Percentiles rank a stretch among this genome's conserved stretches.
Evolutionary conservation across 225 moss, liverwort and hornwort species (phyloP).

Genomic region (Pleurozium schreberi): DNA sequence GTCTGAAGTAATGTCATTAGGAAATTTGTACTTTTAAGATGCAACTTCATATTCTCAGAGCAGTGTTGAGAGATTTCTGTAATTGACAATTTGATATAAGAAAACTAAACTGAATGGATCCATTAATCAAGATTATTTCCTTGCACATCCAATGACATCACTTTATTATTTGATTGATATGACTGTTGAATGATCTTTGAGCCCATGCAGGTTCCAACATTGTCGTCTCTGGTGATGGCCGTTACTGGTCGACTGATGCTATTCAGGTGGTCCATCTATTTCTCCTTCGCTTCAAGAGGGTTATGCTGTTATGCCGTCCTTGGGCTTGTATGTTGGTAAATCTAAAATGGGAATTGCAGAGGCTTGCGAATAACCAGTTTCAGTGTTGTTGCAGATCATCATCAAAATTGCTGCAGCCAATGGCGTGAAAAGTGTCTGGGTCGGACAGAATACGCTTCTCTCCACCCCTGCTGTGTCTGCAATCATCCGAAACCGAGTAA

Average conservation of each 20-base stretch:
- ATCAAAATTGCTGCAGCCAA: conserved; percentile 75
- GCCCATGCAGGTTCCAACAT: conserved; percentile 54
- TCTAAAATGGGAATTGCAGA: not conserved
- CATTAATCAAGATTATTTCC: not conserved
- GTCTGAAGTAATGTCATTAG: not conserved
- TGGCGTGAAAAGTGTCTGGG: conserved; percentile 63
- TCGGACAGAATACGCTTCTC: conserved; percentile 63
- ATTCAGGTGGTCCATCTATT: conserved; percentile 37
- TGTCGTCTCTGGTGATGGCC: conserved; percentile 87
- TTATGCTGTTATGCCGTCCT: not conserved
- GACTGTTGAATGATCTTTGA: not conserved
- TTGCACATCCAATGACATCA: not conserved
- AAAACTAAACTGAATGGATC: not conserved
- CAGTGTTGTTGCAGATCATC: conserved; percentile 38
- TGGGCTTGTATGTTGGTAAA: not conserved
- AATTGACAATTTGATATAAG: not conserved
- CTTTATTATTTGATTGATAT: not conserved
- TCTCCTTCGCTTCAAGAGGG: not conserved
- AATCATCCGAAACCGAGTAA: conserved; percentile 60
- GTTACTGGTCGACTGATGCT: conserved; percentile 71
- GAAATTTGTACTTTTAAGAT: not conserved
- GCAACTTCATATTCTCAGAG: not conserved
- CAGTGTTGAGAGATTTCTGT: not conserved
- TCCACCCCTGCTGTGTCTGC: conserved; percentile 89
- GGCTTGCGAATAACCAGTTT: not conserved